These are phyloP conservation scores for Russula sp. DNA, from an alignment of 768 basidiomycete species.

Conservation along the genomic window DNA sequence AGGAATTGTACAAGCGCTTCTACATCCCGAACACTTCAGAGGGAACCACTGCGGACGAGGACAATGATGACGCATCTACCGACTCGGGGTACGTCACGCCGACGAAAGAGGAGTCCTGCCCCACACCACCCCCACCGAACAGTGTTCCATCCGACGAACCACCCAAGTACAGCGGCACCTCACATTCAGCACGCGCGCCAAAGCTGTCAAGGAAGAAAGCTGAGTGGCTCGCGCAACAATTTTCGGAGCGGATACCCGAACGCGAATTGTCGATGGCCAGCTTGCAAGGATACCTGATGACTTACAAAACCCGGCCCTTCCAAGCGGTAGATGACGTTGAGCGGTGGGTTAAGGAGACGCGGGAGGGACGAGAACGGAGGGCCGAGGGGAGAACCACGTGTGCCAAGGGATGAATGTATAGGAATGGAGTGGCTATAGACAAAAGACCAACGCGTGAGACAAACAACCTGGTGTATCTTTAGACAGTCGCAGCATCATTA, in stretches of 20 bases:
- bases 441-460: not conserved
- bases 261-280: constrained; percentile 39
- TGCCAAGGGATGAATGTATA: not conserved
- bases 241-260: constrained; percentile 49
- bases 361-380: constrained; percentile 26
- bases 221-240: constrained; percentile 45
- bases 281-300: constrained; percentile 60
- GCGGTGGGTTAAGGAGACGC: constrained; percentile 48
- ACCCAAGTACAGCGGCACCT: constrained; percentile 6
- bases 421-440: not conserved
- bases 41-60: constrained; percentile 25
- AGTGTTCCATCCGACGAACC: not conserved
- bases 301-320: constrained; percentile 53
- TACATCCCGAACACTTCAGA: constrained; percentile 43
- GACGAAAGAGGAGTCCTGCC: constrained; percentile 2
- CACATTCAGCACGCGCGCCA: constrained; percentile 29
- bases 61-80: constrained; percentile 26
- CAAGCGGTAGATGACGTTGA: constrained; percentile 44
- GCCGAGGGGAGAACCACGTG: not conserved
- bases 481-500: not conserved
- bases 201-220: constrained; percentile 38
- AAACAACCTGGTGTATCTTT: constrained; percentile 5
- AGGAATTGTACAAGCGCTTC: constrained; percentile 61
- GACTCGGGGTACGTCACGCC: constrained; percentile 25
- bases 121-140: not conserved